phyloP scores from a whole-genome alignment of 1,139 yeast genomes.

The Hyphopichia burtonii region DNA sequence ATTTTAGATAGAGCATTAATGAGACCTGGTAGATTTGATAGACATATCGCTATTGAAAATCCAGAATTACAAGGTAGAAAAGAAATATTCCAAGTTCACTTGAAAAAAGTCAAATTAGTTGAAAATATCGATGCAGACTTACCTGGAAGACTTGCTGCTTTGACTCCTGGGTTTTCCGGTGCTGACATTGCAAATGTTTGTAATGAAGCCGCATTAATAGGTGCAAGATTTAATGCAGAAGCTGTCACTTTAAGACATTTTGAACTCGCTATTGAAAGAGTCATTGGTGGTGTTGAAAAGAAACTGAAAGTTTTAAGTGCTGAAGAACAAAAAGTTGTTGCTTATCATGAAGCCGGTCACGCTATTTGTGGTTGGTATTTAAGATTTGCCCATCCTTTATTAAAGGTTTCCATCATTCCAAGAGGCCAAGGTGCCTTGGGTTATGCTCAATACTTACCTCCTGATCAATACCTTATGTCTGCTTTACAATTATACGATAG shows the following conservation, averaged over 20 bases:
- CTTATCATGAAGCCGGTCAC: constrained; percentile 83
- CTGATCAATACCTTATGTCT: constrained; percentile 67
- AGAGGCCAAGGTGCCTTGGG: constrained; percentile 85
- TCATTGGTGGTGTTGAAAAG: constrained; percentile 77
- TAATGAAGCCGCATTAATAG: constrained; percentile 80
- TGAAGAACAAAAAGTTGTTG: constrained; percentile 72
- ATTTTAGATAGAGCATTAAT: constrained; percentile 72
- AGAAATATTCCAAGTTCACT: constrained; percentile 69
- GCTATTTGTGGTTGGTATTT: constrained; percentile 79
- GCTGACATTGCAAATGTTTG: constrained; percentile 85
- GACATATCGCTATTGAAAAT: constrained; percentile 69
- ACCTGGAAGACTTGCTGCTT: constrained; percentile 71
- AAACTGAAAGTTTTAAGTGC: constrained; percentile 67
- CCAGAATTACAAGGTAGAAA: constrained; percentile 81
- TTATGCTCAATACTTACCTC: constrained; percentile 79
- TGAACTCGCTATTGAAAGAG: constrained; percentile 80
- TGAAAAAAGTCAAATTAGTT: constrained; percentile 57
- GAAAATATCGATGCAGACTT: constrained; percentile 46
- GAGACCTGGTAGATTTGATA: constrained; percentile 84
- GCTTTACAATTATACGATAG: constrained; percentile 67
- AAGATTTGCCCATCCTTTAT: constrained; percentile 71
- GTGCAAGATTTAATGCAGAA: constrained; percentile 64
- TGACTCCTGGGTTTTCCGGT: constrained; percentile 84
- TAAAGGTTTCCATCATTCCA: constrained; percentile 79
- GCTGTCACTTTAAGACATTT: constrained; percentile 62